phyloP scores from a whole-genome alignment of 208 protist species.

The Trypanosoma boissoni region DNA sequence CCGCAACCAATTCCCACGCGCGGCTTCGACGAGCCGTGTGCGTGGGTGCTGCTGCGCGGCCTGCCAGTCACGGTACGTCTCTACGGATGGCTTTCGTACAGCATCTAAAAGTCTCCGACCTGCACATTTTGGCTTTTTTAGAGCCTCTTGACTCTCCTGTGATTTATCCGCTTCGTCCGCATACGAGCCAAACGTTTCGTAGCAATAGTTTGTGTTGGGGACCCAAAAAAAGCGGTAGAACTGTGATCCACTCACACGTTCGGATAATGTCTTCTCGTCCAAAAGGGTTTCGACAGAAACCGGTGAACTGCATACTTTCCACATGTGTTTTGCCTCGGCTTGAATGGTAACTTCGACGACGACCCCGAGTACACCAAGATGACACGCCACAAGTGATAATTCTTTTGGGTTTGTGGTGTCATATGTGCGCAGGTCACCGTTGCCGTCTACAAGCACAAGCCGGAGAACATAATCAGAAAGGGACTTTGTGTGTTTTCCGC shows the following conservation, averaged over 20 bases:
- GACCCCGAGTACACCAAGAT: conserved; percentile 63
- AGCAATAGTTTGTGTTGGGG: conserved; percentile 73
- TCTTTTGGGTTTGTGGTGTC: conserved; percentile 24
- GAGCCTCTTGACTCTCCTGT: neutral
- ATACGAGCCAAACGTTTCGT: conserved; percentile 53
- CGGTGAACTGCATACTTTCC: conserved; percentile 42
- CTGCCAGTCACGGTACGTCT: conserved; percentile 23
- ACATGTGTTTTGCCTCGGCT: conserved; percentile 41
- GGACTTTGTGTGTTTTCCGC: conserved; percentile 36
- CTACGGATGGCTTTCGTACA: neutral
- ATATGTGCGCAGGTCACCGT: conserved; percentile 27
- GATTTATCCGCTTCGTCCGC: conserved; percentile 13
- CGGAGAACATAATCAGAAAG: conserved; percentile 53
- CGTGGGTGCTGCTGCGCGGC: conserved; percentile 4
- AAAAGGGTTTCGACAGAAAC: conserved; percentile 38
- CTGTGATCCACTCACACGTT: conserved; percentile 31
- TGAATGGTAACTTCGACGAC: conserved; percentile 61
- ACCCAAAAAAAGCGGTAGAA: conserved; percentile 84
- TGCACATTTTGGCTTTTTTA: neutral
- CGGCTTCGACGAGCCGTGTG: conserved; percentile 13
- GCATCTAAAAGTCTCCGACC: neutral
- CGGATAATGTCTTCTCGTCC: conserved; percentile 26
- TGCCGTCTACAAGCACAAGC: conserved; percentile 50
- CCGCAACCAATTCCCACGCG: conserved; percentile 48
- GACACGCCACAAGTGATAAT: conserved; percentile 51